phyloP scores from a whole-genome alignment of 176 grass and related monocot species.

The Triticum dicoccoides region DNA sequence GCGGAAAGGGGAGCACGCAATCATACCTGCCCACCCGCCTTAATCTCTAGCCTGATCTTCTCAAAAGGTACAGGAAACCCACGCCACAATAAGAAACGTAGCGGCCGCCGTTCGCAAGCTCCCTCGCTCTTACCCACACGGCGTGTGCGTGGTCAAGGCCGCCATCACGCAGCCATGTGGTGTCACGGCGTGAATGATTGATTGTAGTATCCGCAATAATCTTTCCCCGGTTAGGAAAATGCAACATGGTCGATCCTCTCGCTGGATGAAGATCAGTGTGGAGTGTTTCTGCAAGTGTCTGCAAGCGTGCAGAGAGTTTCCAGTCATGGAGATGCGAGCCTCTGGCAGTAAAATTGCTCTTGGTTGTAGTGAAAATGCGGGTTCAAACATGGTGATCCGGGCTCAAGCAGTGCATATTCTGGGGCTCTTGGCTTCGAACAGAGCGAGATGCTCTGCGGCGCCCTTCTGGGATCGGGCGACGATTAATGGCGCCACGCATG shows the following conservation, averaged over 20 bases:
- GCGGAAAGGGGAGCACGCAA: neutral
- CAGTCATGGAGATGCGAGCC: neutral
- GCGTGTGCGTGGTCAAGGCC: neutral
- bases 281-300: neutral
- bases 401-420: neutral
- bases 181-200: neutral
- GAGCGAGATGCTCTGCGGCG: neutral
- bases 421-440: neutral
- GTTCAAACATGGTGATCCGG: constrained; percentile 13
- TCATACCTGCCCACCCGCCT: neutral
- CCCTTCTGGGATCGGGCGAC: neutral
- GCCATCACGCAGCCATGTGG: neutral
- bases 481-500: neutral
- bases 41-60: neutral
- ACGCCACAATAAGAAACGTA: too few relatives aligned
- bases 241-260: neutral
- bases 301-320: too few relatives aligned
- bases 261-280: neutral
- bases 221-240: neutral
- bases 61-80: neutral
- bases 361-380: too few relatives aligned
- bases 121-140: too few relatives aligned
- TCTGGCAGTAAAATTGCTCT: too few relatives aligned
- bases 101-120: too few relatives aligned
- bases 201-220: neutral